phyloP scores from a whole-genome alignment of 2,329 filamentous ascomycete genomes.

The Pseudopithomyces maydicus region DNA sequence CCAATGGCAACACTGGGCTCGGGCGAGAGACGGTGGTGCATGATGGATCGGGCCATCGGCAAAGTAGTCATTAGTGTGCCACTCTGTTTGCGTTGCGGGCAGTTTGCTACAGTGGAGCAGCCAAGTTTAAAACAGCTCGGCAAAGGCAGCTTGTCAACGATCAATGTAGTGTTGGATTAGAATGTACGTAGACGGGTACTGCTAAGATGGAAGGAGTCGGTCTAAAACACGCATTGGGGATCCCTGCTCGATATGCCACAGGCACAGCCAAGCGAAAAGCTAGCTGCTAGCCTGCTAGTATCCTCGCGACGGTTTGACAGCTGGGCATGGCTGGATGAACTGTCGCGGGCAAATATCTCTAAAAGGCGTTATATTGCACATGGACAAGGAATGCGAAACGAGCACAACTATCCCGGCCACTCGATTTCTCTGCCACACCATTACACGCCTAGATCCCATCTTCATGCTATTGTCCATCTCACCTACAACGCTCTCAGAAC shows the following conservation, averaged over 20 bases:
- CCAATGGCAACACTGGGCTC: not conserved
- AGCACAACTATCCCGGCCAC: too few relatives aligned
- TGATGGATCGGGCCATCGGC: slow-evolving; percentile 6
- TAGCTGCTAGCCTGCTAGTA: slow-evolving; percentile 5
- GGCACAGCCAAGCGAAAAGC: slow-evolving; percentile 5
- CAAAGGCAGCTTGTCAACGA: not conserved
- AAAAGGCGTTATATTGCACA: too few relatives aligned
- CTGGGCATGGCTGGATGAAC: too few relatives aligned
- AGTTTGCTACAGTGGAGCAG: not conserved
- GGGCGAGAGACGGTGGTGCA: slow-evolving; percentile 5
- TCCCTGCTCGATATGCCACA: not conserved
- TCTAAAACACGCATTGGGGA: not conserved
- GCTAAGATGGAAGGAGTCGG: not conserved
- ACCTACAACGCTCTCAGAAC: too few relatives aligned
- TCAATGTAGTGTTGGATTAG: not conserved
- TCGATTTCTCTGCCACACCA: too few relatives aligned
- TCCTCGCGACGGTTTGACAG: too few relatives aligned
- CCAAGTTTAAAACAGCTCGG: too few relatives aligned
- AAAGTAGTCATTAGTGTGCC: not conserved
- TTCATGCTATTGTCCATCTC: too few relatives aligned
- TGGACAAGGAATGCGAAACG: too few relatives aligned
- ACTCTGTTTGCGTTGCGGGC: slow-evolving; percentile 1
- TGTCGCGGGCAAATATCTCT: too few relatives aligned
- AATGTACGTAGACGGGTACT: not conserved
- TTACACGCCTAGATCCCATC: too few relatives aligned